Conservation (phyloP, 768 basidiomycete species). For the Amanita phalloides region DNA sequence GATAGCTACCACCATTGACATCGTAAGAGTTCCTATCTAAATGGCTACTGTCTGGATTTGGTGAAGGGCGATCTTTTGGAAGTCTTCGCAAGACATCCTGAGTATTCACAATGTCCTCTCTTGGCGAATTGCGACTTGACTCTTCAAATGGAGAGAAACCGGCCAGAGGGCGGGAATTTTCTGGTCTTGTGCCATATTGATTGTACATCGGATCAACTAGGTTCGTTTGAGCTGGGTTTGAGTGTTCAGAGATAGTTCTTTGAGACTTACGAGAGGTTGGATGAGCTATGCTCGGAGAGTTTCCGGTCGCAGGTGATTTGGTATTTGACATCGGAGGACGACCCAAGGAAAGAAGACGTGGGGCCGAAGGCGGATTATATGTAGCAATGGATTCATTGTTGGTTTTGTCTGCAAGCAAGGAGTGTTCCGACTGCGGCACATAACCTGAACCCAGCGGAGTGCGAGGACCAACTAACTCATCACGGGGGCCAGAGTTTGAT, state of each 20-base stretch:
- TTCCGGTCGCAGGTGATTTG: conserved; percentile 16
- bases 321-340: conserved; percentile 16
- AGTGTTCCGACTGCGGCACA: conserved; percentile 8
- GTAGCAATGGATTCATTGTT: conserved; percentile 9
- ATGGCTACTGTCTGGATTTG: conserved; percentile 2
- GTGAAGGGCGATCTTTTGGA: conserved; percentile 9
- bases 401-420: neutral
- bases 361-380: conserved; percentile 40
- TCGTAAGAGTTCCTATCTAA: conserved; percentile 9
- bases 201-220: conserved; percentile 12
- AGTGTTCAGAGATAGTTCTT: conserved; percentile 1
- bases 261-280: conserved; percentile 15
- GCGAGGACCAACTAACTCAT: neutral
- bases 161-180: conserved; percentile 17
- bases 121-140: conserved; percentile 16
- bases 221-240: neutral
- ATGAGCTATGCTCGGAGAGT: conserved; percentile 10
- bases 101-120: conserved; percentile 11
- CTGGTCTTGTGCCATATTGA: conserved; percentile 15
- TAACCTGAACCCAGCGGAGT: neutral
- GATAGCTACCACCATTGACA: conserved; percentile 30
- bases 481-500: neutral
- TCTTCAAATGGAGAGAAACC: conserved; percentile 55
- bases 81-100: conserved; percentile 11
- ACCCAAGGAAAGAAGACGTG: conserved; percentile 39